These are phyloP conservation scores for Physcia stellaris DNA, from an alignment of 495 filamentous ascomycete genomes.

Conservation along the genomic window DNA sequence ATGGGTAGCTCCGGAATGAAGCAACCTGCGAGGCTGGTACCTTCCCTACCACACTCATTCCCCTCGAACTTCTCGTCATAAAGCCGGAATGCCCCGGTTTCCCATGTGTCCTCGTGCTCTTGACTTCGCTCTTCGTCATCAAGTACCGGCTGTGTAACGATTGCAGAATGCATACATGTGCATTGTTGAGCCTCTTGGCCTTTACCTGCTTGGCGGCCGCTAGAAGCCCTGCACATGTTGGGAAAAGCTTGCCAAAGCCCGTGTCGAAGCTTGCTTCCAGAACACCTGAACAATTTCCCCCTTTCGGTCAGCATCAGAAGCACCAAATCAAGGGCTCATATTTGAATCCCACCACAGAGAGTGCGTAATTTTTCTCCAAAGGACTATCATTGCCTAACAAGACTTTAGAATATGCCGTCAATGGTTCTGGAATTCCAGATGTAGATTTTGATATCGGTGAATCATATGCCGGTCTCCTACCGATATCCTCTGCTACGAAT, in stretches of 20 bases:
- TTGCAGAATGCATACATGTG: constrained; percentile 3
- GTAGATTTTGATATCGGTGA: constrained; percentile 67
- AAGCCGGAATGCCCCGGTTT: no score
- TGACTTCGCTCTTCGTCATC: background rate
- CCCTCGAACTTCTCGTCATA: no score
- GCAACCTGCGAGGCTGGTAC: no score
- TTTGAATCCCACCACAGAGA: constrained; percentile 6
- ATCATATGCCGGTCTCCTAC: constrained; percentile 59
- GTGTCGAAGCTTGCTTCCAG: constrained; percentile 7
- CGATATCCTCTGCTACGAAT: constrained; percentile 42
- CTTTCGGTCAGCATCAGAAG: no score
- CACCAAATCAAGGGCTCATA: constrained; percentile 1
- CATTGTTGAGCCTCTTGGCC: constrained; percentile 2
- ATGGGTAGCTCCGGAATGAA: no score
- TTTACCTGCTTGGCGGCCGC: constrained; percentile 9
- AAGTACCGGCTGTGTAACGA: no score
- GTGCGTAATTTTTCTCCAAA: no score
- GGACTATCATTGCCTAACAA: background rate
- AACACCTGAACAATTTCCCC: no score
- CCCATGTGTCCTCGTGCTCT: no score
- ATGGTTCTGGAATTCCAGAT: constrained; percentile 54
- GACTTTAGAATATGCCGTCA: constrained; percentile 42
- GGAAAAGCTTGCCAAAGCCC: constrained; percentile 13
- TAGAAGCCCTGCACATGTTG: constrained; percentile 16
- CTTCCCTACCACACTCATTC: no score